phyloP scores from a whole-genome alignment of 352 stramenopile genomes.

The Saprolegnia parasitica region DNA sequence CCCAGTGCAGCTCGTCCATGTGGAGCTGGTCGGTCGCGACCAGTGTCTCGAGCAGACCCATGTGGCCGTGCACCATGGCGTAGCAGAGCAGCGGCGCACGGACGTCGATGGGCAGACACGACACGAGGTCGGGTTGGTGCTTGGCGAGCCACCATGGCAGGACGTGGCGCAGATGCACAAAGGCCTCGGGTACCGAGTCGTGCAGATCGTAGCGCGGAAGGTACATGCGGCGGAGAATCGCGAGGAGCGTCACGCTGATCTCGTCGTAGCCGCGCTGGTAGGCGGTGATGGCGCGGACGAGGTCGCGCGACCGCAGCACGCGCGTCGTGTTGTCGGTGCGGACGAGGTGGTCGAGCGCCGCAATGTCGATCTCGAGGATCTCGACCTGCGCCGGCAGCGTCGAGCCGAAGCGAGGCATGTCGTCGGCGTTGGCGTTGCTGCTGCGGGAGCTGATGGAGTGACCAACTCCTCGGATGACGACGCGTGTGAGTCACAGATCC shows the following conservation, averaged over 20 bases:
- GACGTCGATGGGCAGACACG: neutral
- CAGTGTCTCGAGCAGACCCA: neutral
- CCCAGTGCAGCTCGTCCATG: neutral
- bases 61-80: neutral
- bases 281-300: neutral
- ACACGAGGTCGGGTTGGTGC: neutral
- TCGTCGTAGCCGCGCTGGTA: neutral
- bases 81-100: constrained; percentile 3
- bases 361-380: constrained; percentile 14
- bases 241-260: neutral
- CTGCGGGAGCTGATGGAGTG: neutral
- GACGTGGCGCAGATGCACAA: neutral
- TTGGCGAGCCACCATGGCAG: neutral
- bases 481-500: neutral
- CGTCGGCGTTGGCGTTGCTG: too few species aligned
- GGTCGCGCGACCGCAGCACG: neutral
- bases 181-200: constrained; percentile 1
- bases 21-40: neutral
- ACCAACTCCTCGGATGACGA: neutral
- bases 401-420: constrained; percentile 2
- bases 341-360: neutral
- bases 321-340: neutral
- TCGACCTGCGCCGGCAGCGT: neutral
- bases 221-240: neutral
- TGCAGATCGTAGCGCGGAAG: constrained; percentile 11